Evolutionary conservation across 441 rosid species (phyloP).

Genomic region (Capsella rubella): DNA sequence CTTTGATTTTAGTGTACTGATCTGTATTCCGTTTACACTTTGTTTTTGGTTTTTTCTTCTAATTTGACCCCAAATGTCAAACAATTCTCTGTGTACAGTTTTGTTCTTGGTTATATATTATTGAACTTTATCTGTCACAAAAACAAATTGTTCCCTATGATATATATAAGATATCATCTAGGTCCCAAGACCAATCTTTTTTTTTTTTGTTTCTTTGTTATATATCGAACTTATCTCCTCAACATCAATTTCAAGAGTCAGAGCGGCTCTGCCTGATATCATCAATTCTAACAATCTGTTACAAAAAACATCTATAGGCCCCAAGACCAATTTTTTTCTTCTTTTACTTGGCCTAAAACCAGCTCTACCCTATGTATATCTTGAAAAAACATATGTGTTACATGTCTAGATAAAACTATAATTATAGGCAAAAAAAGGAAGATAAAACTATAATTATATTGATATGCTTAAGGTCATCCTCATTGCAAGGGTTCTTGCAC

Average conservation of each 20-base stretch:
- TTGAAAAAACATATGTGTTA: background rate
- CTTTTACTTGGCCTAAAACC: background rate
- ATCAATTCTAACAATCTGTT: background rate
- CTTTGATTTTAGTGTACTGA: too few relatives aligned
- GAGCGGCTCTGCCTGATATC: too few relatives aligned
- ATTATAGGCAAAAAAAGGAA: too few relatives aligned
- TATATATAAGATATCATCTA: too few relatives aligned
- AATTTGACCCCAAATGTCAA: constrained; percentile 1
- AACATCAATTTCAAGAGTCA: background rate
- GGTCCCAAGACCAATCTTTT: too few relatives aligned
- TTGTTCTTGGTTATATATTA: too few relatives aligned
- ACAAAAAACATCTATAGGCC: background rate
- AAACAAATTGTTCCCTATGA: too few relatives aligned
- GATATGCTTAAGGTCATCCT: too few relatives aligned
- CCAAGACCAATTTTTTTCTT: background rate
- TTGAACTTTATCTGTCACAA: too few relatives aligned
- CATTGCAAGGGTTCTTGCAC: too few relatives aligned
- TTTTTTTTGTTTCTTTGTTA: background rate
- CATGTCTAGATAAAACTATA: background rate
- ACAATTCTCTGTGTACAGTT: background rate
- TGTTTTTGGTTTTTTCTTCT: background rate
- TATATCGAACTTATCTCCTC: background rate
- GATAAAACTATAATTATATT: background rate
- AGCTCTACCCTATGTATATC: background rate
- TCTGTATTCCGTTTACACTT: background rate